These are phyloP conservation scores for Tarenaya hassleriana DNA, from an alignment of 345 rosid species.

Conservation along the genomic window DNA sequence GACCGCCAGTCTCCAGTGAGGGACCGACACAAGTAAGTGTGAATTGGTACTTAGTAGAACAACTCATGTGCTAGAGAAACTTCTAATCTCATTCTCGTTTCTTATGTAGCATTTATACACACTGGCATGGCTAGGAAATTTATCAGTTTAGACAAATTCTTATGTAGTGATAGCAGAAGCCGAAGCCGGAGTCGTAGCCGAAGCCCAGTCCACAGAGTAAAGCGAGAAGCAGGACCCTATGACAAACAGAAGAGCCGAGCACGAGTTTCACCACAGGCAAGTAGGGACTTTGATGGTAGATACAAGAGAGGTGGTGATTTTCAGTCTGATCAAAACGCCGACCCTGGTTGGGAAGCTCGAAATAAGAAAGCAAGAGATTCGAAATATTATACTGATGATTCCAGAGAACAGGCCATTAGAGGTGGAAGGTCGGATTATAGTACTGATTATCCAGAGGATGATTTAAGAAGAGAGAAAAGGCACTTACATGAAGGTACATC, in stretches of 20 bases:
- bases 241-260: constrained; percentile 57
- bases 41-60: too few species aligned
- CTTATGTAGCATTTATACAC: background rate
- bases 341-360: constrained; percentile 49
- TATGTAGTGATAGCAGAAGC: constrained; percentile 29
- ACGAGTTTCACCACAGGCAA: constrained; percentile 37
- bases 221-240: constrained; percentile 51
- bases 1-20: constrained; percentile 43
- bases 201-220: constrained; percentile 55
- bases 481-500: constrained; percentile 24
- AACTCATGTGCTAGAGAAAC: too few species aligned
- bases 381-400: constrained; percentile 40
- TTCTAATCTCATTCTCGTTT: constrained; percentile 27
- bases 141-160: too few species aligned
- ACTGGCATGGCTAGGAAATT: background rate
- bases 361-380: constrained; percentile 39
- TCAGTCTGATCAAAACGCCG: constrained; percentile 37
- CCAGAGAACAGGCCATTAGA: constrained; percentile 34
- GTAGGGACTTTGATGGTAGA: constrained; percentile 63
- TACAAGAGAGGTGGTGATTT: constrained; percentile 64
- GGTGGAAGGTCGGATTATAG: constrained; percentile 33
- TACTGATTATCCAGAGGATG: constrained; percentile 37
- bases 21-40: constrained; percentile 40
- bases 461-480: constrained; percentile 26
- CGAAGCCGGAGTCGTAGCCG: constrained; percentile 56